Base-by-base conservation (phyloP, 1,284 basidiomycete species). In the Microbotryum saponariae region DNA sequence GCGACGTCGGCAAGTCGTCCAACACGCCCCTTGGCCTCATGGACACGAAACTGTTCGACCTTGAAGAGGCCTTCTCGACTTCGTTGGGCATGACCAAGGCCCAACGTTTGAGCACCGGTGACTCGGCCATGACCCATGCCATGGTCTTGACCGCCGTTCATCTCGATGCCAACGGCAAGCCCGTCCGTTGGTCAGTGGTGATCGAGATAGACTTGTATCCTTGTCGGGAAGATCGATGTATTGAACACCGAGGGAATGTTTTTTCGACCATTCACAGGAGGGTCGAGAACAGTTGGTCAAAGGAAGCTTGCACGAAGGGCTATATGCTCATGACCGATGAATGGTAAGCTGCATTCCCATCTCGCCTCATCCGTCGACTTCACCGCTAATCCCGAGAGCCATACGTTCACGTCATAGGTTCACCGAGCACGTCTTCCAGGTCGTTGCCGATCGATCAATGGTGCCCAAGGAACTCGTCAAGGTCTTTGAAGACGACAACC, bases 251-350 rank as follows among this genome's bases (percentile, higher is more conserved):
- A 18, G 14, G 3, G 4, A 2, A 6, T 10, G 5, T 16, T 9
- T 16, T 1, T 18, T 42, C 14, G 12, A 18, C 5, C 16, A 6
- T 18, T 42, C 16, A 18, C 37, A 42, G 37, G 37, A 42, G 37
- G 76, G 89, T 97, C 14, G 92, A 97, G 80, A 97, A 97, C 79
- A 88, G 85, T 10, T 97, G 93, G 94, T 88, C 89, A 27, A 82
- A 85, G n/a, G 79, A 78, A 0, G 81, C 80, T 0, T 89, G 93
- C 23, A 81, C 90, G 67, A 86, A 91, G 71, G 64, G 70, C 3
- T 97, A 86, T 78, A 92, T 89, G 78, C 85, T 94, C 70, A 94
- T 94, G 74, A 71, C 70, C 4, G 71, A 74, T 33, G 68, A 67
- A 6, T 66, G 67, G 29, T 53, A 21, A 53, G 18, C 31, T 20